Evolutionary conservation across 2,329 filamentous ascomycete species (phyloP), one percentile per base, ranked within the genome.

Genomic region (Capronia coronata): DNA sequence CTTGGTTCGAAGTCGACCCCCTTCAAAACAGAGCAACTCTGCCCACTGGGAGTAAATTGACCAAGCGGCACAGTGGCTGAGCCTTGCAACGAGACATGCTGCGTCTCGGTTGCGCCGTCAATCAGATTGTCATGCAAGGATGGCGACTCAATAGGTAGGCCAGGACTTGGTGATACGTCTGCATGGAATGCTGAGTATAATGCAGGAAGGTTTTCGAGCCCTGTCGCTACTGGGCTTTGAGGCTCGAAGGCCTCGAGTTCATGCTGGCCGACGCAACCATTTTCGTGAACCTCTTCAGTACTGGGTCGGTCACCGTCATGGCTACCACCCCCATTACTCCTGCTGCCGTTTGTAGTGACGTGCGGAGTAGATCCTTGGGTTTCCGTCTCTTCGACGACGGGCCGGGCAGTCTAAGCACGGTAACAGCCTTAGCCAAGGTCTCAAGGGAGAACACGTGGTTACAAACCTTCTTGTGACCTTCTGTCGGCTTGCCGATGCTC

Each of bases 381-480:
- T n/a, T 11, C 14, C 8, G 34, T 19, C 4, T 18, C 4, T 8
- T 18, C 34, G 34, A 19, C 34, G 11, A 16, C 34, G 8, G 18
- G 34, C 34, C 34, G 34, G 34, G 14, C 4, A 11, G 34, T 9
- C 34, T 37, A 11, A 37, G 14, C 19, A 37, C 18, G 8, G 7
- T 37, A 27, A 16, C 18, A 18, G 5, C 13, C 14, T 37, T 18
- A 37, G 29, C 29, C 29, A 37, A 37, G 18, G 8, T 9, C 14
- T 8, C 30, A 30, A 3, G 13, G n/a, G 16, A 11, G 21, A 35
- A 7, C 10, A 9, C 39, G 43, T 14, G 64, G 44, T 13, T 60
- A 51, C 40, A 56, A 65, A 32, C 41, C 43, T 64, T 61, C 50
- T 65, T 65, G 29, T 60, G 65, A 18, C 52, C 52, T 6, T 65